Evolutionary conservation across 202 grass and related monocot species (phyloP).

Genomic region (Musa balbisiana): DNA sequence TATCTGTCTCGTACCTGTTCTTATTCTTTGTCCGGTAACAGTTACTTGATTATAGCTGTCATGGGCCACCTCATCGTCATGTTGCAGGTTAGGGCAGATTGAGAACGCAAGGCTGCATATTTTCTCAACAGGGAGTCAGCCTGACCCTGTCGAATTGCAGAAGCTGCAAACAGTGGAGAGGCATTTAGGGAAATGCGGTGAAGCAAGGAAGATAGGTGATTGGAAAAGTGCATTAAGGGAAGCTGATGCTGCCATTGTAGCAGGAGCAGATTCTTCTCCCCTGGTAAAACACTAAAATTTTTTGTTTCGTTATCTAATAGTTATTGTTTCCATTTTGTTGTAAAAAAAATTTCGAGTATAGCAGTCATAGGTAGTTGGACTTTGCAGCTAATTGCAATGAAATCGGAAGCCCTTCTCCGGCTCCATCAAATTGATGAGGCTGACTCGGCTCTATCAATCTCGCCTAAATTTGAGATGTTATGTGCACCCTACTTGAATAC

Average conservation of each 20-base stretch:
- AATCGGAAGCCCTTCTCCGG: conserved; percentile 37
- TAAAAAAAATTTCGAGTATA: neutral
- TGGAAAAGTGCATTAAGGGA: conserved; percentile 33
- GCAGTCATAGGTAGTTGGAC: neutral
- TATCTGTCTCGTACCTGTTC: neutral
- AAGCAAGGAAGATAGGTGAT: conserved; percentile 31
- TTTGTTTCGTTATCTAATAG: neutral
- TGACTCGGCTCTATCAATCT: conserved; percentile 22
- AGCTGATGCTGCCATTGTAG: conserved; percentile 28
- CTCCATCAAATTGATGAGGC: conserved; percentile 28
- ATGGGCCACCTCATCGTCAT: neutral
- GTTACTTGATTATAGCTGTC: neutral
- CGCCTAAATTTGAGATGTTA: conserved; percentile 16
- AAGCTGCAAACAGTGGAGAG: conserved; percentile 38
- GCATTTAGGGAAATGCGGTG: conserved; percentile 24
- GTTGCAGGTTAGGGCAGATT: conserved; percentile 1
- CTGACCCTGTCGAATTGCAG: conserved; percentile 17
- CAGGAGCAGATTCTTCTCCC: conserved; percentile 32
- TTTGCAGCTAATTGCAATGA: conserved; percentile 41
- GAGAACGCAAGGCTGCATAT: conserved; percentile 1
- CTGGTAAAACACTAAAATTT: conserved; percentile 17
- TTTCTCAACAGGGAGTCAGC: neutral
- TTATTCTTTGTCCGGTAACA: neutral
- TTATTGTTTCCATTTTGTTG: neutral
- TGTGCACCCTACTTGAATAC: neutral